phyloP scores from a whole-genome alignment of 2,329 filamentous ascomycete species.

The Cryphonectria nitschkei region DNA sequence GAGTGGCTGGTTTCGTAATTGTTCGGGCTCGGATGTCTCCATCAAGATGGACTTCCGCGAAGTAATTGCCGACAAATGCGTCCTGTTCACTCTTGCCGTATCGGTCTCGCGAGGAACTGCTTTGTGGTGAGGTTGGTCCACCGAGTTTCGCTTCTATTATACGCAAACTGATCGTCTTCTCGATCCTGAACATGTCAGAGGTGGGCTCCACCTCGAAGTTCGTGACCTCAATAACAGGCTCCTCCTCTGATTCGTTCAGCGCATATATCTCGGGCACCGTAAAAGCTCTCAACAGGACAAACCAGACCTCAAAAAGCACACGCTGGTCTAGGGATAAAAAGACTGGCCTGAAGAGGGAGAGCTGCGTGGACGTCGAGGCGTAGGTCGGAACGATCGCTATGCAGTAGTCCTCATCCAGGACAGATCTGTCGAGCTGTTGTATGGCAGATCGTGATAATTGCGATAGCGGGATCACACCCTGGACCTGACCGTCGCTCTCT shows the following conservation, averaged over 20 bases:
- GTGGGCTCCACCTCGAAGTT: constrained; percentile 45
- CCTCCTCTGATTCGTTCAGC: constrained; percentile 49
- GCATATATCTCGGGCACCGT: constrained; percentile 90
- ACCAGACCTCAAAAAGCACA: constrained; percentile 96
- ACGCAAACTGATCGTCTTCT: constrained; percentile 62
- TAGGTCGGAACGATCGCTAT: constrained; percentile 96
- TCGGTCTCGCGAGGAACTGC: constrained; percentile 38
- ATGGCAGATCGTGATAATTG: constrained; percentile 89
- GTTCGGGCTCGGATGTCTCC: constrained; percentile 79
- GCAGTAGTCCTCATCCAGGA: constrained; percentile 90
- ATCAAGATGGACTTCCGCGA: constrained; percentile 79
- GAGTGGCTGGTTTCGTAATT: constrained; percentile 70
- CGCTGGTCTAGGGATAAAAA: constrained; percentile 86
- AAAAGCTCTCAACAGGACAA: constrained; percentile 87
- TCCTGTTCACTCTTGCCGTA: constrained; percentile 46
- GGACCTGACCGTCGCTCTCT: constrained; percentile 78
- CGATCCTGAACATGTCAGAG: constrained; percentile 62
- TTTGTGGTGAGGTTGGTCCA: constrained; percentile 35
- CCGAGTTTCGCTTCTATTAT: constrained; percentile 67
- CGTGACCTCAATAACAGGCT: constrained; percentile 47
- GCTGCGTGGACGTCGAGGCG: constrained; percentile 70
- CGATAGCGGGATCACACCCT: constrained; percentile 84
- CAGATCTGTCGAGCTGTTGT: constrained; percentile 86
- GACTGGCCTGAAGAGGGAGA: constrained; percentile 82
- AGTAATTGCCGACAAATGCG: constrained; percentile 66